Evolutionary conservation across 208 protist species (phyloP), one percentile per base, ranked within the genome.

Genomic region (Naegleria gruberi): DNA sequence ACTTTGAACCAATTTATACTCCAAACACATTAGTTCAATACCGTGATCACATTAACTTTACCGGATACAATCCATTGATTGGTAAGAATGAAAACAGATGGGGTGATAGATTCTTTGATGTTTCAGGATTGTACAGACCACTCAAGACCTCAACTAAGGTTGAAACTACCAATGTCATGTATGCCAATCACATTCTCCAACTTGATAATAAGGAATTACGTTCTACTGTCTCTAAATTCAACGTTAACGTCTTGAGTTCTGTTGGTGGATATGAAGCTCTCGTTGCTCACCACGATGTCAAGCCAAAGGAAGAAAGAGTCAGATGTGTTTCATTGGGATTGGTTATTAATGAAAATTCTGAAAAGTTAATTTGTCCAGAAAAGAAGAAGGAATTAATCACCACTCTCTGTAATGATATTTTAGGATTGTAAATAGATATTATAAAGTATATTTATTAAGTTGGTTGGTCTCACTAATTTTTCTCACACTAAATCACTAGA

Each of bases 91-190:
- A 43, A 6, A n/a, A 89, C 7, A 74, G 34, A 74, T 89, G 46
- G 44, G 85, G 85, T 41, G 34, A 40, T 43, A 37, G 85, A 89
- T 89, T 89, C 46, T 74, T 44, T 44, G 85, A 89, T 74, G 30
- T 89, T 41, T 82, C 73, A 40, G 51, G 51, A 65, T 65, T 65
- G 51, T 65, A 65, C 30, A 10, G 30, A 3, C 51, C 51, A 23
- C 30, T 65, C 15, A 65, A 23, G 30, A 65, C 46, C 5, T 19
- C 51, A 3, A 65, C 51, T 30, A 65, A 19, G 12, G 51, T 65
- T 65, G 51, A 65, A 65, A 65, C 51, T 23, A 30, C 51, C 6
- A 65, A 65, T 65, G 51, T 65, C 0, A 30, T 65, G 2, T 65
- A 65, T 19, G 15, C 30, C 12, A 65, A 65, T 65, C 51, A 65